phyloP scores from a whole-genome alignment of 106 monocot genomes.

The Gastrodia elata region DNA sequence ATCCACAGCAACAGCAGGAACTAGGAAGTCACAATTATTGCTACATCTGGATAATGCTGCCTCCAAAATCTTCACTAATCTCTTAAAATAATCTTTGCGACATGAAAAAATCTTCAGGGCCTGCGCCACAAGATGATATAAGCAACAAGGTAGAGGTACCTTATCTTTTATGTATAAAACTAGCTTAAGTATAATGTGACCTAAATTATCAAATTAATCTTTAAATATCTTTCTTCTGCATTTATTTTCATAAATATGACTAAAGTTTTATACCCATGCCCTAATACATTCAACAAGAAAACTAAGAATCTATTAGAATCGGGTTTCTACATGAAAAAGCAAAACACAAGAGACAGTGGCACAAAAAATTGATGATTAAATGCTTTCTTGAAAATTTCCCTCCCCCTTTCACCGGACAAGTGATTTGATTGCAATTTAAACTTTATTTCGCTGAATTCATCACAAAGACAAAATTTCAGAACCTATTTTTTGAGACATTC shows the following conservation, averaged over 20 bases:
- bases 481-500: too few species aligned
- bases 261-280: background rate
- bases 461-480: too few species aligned
- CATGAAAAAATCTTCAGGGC: conserved; percentile 44
- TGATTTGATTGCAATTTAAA: too few species aligned
- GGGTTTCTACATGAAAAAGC: too few species aligned
- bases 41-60: conserved; percentile 27
- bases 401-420: too few species aligned
- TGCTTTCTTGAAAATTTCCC: too few species aligned
- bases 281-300: background rate
- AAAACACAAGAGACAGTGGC: too few species aligned
- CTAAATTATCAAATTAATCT: background rate
- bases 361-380: too few species aligned
- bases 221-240: background rate
- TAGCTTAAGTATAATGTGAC: background rate
- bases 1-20: conserved; percentile 36
- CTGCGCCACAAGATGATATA: conserved; percentile 19
- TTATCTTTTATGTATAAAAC: background rate
- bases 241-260: background rate
- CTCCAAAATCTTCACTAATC: conserved; percentile 37
- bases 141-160: background rate
- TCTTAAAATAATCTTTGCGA: conserved; percentile 42
- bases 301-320: background rate
- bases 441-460: too few species aligned
- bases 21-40: conserved; percentile 22